Conservation (phyloP, 805 yeast genomes). For the Candida pseudofarinosa region DNA sequence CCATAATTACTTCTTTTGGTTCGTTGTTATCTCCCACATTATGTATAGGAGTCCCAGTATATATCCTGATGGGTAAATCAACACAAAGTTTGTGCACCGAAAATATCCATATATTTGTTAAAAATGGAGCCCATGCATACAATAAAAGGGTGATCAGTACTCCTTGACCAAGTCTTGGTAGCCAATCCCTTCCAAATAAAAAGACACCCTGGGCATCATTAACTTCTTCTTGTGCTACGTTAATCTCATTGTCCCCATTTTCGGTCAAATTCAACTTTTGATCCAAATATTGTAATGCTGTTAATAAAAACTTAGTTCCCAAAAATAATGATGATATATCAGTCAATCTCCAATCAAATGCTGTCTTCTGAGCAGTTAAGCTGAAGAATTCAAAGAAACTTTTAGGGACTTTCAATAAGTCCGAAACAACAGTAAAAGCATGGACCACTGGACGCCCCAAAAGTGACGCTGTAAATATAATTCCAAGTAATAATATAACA, state of each 20-base stretch:
- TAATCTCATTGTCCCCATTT: constrained; percentile 8
- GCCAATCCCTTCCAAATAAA: constrained; percentile 2
- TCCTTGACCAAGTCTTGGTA: constrained; percentile 3
- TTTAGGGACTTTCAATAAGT: background rate
- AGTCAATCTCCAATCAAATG: constrained; percentile 16
- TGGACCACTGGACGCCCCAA: constrained; percentile 25
- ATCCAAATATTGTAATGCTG: constrained; percentile 9
- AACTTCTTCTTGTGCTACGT: constrained; percentile 3
- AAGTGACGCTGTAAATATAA: constrained; percentile 19
- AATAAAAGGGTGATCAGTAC: background rate
- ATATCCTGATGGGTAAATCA: constrained; percentile 16
- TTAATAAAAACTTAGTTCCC: constrained; percentile 15
- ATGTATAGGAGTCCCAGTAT: constrained; percentile 1
- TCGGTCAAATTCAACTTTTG: constrained; percentile 1
- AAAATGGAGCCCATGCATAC: constrained; percentile 4
- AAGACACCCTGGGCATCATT: constrained; percentile 3
- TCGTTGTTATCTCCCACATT: constrained; percentile 1
- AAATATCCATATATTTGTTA: constrained; percentile 18
- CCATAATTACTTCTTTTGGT: constrained; percentile 5
- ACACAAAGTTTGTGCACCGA: constrained; percentile 18
- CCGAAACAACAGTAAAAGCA: constrained; percentile 4
- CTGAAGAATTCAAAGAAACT: background rate
- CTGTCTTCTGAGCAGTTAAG: background rate
- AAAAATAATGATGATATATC: constrained; percentile 17
- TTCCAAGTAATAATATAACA: constrained; percentile 22